Conservation (phyloP, 441 rosid genomes). For the Hura crepitans region DNA sequence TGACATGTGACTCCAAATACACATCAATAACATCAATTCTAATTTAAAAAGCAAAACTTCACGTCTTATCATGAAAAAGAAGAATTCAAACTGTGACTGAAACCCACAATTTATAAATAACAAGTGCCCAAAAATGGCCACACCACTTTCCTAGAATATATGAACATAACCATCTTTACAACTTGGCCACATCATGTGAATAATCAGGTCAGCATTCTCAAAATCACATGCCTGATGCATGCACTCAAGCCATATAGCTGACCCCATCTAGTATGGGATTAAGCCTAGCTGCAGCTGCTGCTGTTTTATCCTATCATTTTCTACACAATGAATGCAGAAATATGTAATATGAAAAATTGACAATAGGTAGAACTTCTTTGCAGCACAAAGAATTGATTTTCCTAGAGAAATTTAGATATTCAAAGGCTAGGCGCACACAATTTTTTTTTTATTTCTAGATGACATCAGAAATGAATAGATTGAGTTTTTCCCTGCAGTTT, state of each 20-base stretch:
- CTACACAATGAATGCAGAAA: background rate
- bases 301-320: background rate
- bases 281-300: too few relatives aligned
- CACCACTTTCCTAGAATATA: background rate
- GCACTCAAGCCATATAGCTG: background rate
- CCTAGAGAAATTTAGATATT: background rate
- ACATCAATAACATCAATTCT: background rate
- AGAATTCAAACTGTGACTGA: background rate
- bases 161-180: background rate
- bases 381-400: background rate
- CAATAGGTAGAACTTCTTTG: background rate
- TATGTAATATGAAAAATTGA: background rate
- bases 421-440: background rate
- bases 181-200: background rate
- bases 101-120: background rate
- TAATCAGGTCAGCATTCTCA: constrained; percentile 1
- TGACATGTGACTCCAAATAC: background rate
- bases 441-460: background rate
- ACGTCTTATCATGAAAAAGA: background rate
- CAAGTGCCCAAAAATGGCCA: background rate
- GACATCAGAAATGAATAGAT: background rate
- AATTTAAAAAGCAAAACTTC: background rate
- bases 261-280: too few relatives aligned
- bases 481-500: background rate
- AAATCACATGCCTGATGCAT: background rate